These are phyloP conservation scores for Penicillium antarcticum DNA, from an alignment of 495 filamentous ascomycete species.

Conservation along the genomic window DNA sequence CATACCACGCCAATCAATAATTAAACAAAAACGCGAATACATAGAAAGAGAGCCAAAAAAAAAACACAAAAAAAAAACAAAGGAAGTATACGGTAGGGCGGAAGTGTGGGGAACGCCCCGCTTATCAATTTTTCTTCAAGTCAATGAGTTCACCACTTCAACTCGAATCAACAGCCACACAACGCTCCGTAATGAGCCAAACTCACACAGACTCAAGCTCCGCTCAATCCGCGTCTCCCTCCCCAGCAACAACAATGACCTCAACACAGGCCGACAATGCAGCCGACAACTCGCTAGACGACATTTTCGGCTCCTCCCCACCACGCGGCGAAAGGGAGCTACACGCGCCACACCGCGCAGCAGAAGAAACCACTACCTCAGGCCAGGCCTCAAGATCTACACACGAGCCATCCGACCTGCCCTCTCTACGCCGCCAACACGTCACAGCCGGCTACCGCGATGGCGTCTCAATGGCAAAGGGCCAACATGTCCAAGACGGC, in stretches of 20 bases:
- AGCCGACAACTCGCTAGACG: conserved; percentile 39
- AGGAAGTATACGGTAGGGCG: too few species aligned
- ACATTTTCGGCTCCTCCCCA: conserved; percentile 48
- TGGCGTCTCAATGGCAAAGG: conserved; percentile 72
- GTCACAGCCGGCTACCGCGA: conserved; percentile 87
- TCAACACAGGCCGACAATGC: conserved; percentile 18
- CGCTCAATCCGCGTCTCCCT: conserved; percentile 11
- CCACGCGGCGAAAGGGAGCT: conserved; percentile 9
- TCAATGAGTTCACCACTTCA: background rate
- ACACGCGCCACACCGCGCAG: background rate
- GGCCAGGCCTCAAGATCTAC: background rate
- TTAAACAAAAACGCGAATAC: too few species aligned
- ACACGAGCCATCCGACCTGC: conserved; percentile 62
- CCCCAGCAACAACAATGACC: conserved; percentile 30
- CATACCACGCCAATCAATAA: too few species aligned
- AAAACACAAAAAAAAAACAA: too few species aligned
- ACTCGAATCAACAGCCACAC: background rate
- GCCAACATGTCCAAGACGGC: conserved; percentile 66
- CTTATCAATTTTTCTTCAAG: background rate
- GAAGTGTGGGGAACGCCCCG: too few species aligned
- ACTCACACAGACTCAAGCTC: conserved; percentile 1
- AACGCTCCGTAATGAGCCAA: background rate
- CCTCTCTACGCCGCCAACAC: conserved; percentile 71
- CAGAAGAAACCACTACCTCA: background rate
- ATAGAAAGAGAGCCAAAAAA: too few species aligned